phyloP scores from a whole-genome alignment of 805 yeast genomes.

The Tetrapisispora arboricola region DNA sequence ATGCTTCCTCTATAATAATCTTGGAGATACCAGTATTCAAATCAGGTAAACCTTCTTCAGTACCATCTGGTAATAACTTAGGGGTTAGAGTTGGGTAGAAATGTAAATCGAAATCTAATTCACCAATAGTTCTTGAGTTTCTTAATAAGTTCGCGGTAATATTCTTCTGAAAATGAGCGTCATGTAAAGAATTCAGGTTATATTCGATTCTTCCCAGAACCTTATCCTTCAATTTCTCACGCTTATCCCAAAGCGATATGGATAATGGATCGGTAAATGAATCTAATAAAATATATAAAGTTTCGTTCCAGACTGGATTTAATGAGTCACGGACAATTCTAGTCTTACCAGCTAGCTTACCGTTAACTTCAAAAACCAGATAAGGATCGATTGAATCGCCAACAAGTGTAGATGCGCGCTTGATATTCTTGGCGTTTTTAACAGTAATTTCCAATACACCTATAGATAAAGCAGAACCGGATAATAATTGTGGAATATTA shows the following conservation, averaged over 20 bases:
- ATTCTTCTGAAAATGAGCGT: constrained; percentile 40
- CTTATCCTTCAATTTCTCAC: constrained; percentile 65
- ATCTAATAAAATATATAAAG: constrained; percentile 54
- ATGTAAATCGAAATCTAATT: constrained; percentile 55
- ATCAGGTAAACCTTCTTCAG: constrained; percentile 77
- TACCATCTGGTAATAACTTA: constrained; percentile 65
- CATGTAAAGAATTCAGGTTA: constrained; percentile 57
- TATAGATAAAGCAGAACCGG: constrained; percentile 78
- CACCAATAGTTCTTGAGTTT: constrained; percentile 79
- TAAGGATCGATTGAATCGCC: constrained; percentile 89
- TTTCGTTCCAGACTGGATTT: constrained; percentile 80
- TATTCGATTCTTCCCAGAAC: constrained; percentile 66
- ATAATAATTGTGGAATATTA: constrained; percentile 80
- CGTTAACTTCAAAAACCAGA: constrained; percentile 56
- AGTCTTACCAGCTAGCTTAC: constrained; percentile 54
- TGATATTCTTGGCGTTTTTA: constrained; percentile 56
- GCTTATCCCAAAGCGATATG: constrained; percentile 63
- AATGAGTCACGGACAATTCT: constrained; percentile 55
- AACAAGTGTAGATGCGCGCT: constrained; percentile 51
- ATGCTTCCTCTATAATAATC: constrained; percentile 36
- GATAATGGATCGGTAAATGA: constrained; percentile 76
- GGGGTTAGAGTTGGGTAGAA: constrained; percentile 62
- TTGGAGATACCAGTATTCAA: constrained; percentile 86
- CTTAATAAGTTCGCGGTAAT: constrained; percentile 51
- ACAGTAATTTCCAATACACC: constrained; percentile 73